These are phyloP conservation scores for Leptographium flavum DNA, from an alignment of 2,329 filamentous ascomycete species.

Conservation along the genomic window DNA sequence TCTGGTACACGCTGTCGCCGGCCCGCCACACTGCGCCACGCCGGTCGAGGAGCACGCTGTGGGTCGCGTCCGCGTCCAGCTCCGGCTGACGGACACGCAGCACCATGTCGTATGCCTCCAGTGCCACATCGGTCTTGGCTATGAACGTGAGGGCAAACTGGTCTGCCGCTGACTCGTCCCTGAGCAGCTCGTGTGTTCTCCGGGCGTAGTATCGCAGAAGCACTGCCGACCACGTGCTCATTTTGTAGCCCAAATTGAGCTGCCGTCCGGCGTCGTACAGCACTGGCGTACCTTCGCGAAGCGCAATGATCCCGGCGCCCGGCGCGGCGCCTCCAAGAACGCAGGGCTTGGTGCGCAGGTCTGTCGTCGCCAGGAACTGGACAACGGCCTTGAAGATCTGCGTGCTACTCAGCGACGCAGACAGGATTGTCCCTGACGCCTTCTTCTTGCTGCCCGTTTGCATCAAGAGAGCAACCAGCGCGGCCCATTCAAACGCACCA, in stretches of 20 bases:
- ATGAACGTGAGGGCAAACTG: conserved; percentile 84
- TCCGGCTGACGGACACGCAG: conserved; percentile 18
- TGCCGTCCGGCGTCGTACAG: conserved; percentile 63
- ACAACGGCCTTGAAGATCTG: conserved; percentile 89
- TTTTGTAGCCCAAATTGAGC: conserved; percentile 80
- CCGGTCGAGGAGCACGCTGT: conserved; percentile 15
- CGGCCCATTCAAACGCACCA: conserved; percentile 81
- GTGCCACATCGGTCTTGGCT: conserved; percentile 35
- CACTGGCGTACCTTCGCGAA: conserved; percentile 42
- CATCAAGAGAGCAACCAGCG: conserved; percentile 66
- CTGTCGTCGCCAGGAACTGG: conserved; percentile 67
- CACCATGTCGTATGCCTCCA: conserved; percentile 41
- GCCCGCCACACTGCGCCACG: conserved; percentile 30
- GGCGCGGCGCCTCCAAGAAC: conserved; percentile 30
- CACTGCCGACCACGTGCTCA: conserved; percentile 71
- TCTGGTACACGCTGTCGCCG: conserved; percentile 44
- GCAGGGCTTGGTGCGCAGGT: conserved; percentile 55
- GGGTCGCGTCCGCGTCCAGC: neutral
- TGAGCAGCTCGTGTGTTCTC: conserved; percentile 59
- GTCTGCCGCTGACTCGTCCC: conserved; percentile 55
- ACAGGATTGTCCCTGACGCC: conserved; percentile 45
- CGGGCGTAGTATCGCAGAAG: conserved; percentile 61
- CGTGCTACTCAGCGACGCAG: conserved; percentile 71
- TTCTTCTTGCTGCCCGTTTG: conserved; percentile 46
- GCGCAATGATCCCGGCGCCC: conserved; percentile 16